Percentiles rank a stretch among this genome's conserved stretches.
Conservation (phyloP, 75 land plant genomes). For the Cunninghamia lanceolata region DNA sequence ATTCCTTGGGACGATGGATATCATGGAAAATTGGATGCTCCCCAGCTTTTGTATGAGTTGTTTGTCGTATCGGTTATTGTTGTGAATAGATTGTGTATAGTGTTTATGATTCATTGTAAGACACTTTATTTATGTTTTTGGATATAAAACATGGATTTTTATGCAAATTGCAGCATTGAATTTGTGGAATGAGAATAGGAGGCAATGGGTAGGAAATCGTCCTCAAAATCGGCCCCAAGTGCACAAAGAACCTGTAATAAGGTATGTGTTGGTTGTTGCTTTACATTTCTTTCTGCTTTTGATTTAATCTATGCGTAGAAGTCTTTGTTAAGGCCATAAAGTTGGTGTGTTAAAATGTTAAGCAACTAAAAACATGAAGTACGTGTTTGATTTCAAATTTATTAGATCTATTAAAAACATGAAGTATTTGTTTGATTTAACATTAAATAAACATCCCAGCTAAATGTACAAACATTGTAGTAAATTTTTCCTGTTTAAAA, state of each 20-base stretch:
- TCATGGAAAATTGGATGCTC: neutral
- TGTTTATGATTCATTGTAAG: too few relatives aligned
- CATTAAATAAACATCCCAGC: neutral
- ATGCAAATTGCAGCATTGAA: conserved; percentile 20
- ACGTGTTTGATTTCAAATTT: neutral
- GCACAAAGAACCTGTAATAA: conserved; percentile 25
- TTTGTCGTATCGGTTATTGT: neutral
- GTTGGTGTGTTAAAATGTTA: neutral
- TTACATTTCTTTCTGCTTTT: neutral
- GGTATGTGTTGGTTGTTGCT: conserved; percentile 5
- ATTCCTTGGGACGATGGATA: neutral
- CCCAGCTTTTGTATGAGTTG: neutral
- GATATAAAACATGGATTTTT: neutral
- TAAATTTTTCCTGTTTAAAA: neutral
- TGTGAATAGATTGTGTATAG: neutral
- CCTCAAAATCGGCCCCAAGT: conserved; percentile 21
- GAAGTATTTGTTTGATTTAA: neutral
- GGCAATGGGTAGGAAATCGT: conserved; percentile 29
- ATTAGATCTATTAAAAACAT: too few relatives aligned
- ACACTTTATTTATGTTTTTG: neutral
- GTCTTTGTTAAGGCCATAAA: neutral
- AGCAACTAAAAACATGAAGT: neutral
- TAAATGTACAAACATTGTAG: neutral
- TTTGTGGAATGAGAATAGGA: conserved; percentile 31
- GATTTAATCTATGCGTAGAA: neutral